Conservation (phyloP, 2,329 filamentous ascomycete genomes). For the Claviceps sp. region DNA sequence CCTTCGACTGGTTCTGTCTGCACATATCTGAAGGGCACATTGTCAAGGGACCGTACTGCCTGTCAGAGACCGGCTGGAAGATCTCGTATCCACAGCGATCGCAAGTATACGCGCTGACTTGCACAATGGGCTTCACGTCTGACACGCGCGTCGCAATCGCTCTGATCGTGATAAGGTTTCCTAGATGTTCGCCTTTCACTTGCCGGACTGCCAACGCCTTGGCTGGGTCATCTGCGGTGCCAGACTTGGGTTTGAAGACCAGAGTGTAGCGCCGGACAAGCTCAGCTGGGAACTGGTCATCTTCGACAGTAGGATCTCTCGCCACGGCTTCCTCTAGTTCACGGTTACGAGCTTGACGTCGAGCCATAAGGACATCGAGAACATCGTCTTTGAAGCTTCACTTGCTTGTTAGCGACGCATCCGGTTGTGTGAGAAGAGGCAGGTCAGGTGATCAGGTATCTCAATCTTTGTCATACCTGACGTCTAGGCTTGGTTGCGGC, state of each 20-base stretch:
- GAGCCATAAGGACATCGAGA: conserved; percentile 89
- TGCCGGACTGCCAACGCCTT: conserved; percentile 79
- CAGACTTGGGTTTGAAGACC: conserved; percentile 86
- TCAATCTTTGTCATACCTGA: conserved; percentile 40
- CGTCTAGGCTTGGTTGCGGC: conserved; percentile 63
- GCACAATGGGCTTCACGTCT: conserved; percentile 94
- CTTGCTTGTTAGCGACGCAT: background rate
- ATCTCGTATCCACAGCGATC: conserved; percentile 94
- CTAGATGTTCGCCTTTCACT: conserved; percentile 84
- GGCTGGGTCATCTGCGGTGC: conserved; percentile 46
- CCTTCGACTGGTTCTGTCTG: conserved; percentile 78
- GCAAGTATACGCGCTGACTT: conserved; percentile 95
- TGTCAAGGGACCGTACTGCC: conserved; percentile 76
- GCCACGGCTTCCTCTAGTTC: conserved; percentile 56
- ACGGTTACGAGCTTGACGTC: conserved; percentile 75
- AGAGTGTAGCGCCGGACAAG: conserved; percentile 89
- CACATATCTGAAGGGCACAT: conserved; percentile 87
- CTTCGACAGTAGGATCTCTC: conserved; percentile 48
- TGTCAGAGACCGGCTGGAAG: conserved; percentile 87
- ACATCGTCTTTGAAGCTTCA: conserved; percentile 90
- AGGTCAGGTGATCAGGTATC: background rate
- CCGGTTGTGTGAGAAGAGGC: background rate
- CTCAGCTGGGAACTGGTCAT: conserved; percentile 79
- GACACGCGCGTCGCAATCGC: conserved; percentile 92
- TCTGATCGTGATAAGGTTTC: conserved; percentile 82